These are phyloP conservation scores for Chlamydomonas asymmetrica DNA, from an alignment of 139 green algal species.

Conservation along the genomic window DNA sequence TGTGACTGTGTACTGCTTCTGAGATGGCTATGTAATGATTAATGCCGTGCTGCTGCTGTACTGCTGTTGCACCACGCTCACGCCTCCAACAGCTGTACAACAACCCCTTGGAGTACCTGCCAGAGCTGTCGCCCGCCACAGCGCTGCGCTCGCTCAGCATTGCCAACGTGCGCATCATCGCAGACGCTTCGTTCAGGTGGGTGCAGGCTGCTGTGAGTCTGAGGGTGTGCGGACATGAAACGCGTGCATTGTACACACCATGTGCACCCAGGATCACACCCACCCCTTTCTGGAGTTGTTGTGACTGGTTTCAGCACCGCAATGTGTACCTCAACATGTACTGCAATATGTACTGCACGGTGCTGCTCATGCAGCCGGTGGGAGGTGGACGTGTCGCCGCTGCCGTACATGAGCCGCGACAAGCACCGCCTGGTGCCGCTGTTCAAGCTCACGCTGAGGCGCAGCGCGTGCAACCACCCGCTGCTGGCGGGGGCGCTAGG, in stretches of 20 bases:
- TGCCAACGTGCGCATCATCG: constrained; percentile 66
- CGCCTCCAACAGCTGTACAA: constrained; percentile 73
- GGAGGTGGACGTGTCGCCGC: constrained; percentile 47
- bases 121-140: constrained; percentile 80
- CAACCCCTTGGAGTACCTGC: constrained; percentile 95
- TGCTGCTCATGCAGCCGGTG: no score
- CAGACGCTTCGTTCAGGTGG: constrained; percentile 46
- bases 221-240: no score
- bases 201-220: constrained; percentile 33
- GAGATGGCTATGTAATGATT: background rate
- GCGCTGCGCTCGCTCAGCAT: constrained; percentile 77
- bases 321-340: background rate
- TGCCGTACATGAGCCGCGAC: constrained; percentile 42
- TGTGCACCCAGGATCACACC: no score
- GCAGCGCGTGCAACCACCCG: constrained; percentile 79
- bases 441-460: constrained; percentile 86
- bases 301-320: no score
- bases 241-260: no score
- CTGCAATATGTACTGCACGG: background rate
- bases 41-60: background rate
- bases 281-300: no score
- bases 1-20: background rate
- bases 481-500: constrained; percentile 82
- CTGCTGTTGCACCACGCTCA: no score
- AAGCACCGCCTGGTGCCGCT: constrained; percentile 75